A percentile compares a stretch with the other conserved stretches of the same genome.
Evolutionary conservation across 169 alveolate genomes (phyloP).

Genomic region (Cryptosporidium meleagridis): DNA sequence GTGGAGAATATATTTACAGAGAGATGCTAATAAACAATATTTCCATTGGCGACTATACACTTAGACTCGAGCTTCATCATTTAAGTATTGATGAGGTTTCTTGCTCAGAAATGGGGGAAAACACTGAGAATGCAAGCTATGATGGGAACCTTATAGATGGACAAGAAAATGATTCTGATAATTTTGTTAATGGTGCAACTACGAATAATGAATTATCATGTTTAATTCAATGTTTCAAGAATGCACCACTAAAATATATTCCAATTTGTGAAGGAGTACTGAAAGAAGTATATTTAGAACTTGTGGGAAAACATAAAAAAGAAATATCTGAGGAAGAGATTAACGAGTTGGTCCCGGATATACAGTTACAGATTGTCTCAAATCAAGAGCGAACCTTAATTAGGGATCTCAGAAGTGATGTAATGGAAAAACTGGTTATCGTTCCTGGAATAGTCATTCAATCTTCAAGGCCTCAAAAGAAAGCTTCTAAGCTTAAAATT

Average conservation of each 20-base stretch:
- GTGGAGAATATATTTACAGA: constrained; percentile 76
- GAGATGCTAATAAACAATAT: constrained; percentile 73
- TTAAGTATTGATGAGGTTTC: constrained; percentile 82
- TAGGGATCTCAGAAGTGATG: constrained; percentile 84
- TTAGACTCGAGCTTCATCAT: constrained; percentile 80
- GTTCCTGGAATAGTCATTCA: constrained; percentile 95
- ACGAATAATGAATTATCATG: not conserved
- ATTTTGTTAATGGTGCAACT: not conserved
- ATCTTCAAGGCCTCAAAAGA: constrained; percentile 91
- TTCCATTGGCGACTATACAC: constrained; percentile 67
- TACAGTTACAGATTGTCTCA: constrained; percentile 84
- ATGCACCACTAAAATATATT: constrained; percentile 83
- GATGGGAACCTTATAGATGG: constrained; percentile 4
- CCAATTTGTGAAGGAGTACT: constrained; percentile 68
- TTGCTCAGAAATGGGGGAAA: constrained; percentile 78
- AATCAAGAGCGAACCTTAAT: constrained; percentile 83
- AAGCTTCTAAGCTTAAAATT: constrained; percentile 82
- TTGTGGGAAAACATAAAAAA: constrained; percentile 31
- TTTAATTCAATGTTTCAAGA: constrained; percentile 84
- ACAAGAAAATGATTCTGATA: constrained; percentile 17
- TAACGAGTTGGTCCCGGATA: constrained; percentile 77
- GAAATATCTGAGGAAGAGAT: constrained; percentile 60
- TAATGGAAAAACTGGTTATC: constrained; percentile 90
- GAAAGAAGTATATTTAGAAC: constrained; percentile 67
- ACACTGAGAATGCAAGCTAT: constrained; percentile 76